These are phyloP conservation scores for Linum trigynum DNA, from an alignment of 345 rosid genomes.

Conservation along the genomic window DNA sequence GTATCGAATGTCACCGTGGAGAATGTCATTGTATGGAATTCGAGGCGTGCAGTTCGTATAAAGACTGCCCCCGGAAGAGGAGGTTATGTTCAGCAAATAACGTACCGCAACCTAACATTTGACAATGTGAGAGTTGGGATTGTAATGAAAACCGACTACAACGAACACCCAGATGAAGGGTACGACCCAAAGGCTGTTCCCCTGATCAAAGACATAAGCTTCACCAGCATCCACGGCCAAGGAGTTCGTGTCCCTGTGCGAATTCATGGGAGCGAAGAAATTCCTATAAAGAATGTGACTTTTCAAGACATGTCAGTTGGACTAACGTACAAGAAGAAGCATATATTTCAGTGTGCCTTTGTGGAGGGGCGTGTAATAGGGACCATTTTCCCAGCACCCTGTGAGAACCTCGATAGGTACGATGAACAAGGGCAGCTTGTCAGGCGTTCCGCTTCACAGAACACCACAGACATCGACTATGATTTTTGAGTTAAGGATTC, in stretches of 20 bases:
- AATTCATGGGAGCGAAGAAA: slow-evolving; percentile 83
- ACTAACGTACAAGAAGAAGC: slow-evolving; percentile 84
- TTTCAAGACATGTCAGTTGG: slow-evolving; percentile 88
- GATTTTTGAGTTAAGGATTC: slow-evolving; percentile 34
- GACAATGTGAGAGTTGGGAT: slow-evolving; percentile 79
- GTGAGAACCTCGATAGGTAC: slow-evolving; percentile 81
- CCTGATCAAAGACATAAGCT: slow-evolving; percentile 51
- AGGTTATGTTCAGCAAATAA: slow-evolving; percentile 59
- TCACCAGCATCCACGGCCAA: slow-evolving; percentile 72
- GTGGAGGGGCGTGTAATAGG: slow-evolving; percentile 84
- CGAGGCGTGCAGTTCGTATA: slow-evolving; percentile 87
- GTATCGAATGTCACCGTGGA: slow-evolving; percentile 76
- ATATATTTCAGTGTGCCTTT: slow-evolving; percentile 82
- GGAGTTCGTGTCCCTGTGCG: slow-evolving; percentile 94
- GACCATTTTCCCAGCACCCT: slow-evolving; percentile 76
- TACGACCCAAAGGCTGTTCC: slow-evolving; percentile 76
- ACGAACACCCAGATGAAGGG: slow-evolving; percentile 80
- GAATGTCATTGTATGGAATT: slow-evolving; percentile 78
- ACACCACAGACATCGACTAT: slow-evolving; percentile 78
- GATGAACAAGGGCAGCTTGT: slow-evolving; percentile 62
- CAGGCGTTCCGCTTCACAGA: slow-evolving; percentile 54
- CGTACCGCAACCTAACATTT: slow-evolving; percentile 71
- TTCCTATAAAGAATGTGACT: slow-evolving; percentile 67
- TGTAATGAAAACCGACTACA: slow-evolving; percentile 88
- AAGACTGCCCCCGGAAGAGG: slow-evolving; percentile 97